A percentile compares a stretch with the other conserved stretches of the same genome.
These are phyloP conservation scores for Melocanna baccifera DNA, from an alignment of 176 grass and related monocot genomes.

Conservation along the genomic window DNA sequence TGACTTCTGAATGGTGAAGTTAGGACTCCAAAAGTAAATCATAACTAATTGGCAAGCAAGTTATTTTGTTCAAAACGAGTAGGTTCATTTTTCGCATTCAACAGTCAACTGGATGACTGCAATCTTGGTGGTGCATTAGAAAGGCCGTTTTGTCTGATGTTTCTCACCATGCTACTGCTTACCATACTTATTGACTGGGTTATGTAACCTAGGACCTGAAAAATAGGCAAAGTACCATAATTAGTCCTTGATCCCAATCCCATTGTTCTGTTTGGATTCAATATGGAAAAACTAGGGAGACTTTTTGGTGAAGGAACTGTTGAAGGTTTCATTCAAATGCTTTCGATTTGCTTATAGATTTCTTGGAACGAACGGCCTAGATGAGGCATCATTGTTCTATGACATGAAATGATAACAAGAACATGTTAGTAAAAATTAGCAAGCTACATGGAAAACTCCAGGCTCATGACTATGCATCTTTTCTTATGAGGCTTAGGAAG, in stretches of 20 bases:
- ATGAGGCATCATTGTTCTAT: not conserved
- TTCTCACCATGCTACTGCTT: constrained; percentile 10
- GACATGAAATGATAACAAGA: not conserved
- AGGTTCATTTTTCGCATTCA: constrained; percentile 11
- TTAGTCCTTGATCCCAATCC: not conserved
- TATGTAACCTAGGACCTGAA: not conserved
- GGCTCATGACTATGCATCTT: not conserved
- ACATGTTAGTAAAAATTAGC: not conserved
- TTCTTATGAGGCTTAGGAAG: not conserved
- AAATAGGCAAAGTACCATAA: not conserved
- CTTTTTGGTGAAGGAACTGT: not conserved
- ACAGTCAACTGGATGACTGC: constrained; percentile 6
- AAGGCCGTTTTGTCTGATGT: constrained; percentile 3
- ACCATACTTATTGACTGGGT: not conserved
- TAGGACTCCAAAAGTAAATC: not conserved
- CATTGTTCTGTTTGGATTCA: not conserved
- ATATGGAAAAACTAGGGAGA: not conserved
- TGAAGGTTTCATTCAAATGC: not conserved
- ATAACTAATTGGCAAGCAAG: constrained; percentile 7
- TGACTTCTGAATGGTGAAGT: constrained; percentile 18
- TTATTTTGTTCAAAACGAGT: constrained; percentile 7
- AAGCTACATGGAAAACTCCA: not conserved
- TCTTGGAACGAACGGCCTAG: not conserved
- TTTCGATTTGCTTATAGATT: not conserved
- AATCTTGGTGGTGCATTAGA: not conserved